Conservation (phyloP, 495 filamentous ascomycete genomes). For the Staphylotrichum longicolle region DNA sequence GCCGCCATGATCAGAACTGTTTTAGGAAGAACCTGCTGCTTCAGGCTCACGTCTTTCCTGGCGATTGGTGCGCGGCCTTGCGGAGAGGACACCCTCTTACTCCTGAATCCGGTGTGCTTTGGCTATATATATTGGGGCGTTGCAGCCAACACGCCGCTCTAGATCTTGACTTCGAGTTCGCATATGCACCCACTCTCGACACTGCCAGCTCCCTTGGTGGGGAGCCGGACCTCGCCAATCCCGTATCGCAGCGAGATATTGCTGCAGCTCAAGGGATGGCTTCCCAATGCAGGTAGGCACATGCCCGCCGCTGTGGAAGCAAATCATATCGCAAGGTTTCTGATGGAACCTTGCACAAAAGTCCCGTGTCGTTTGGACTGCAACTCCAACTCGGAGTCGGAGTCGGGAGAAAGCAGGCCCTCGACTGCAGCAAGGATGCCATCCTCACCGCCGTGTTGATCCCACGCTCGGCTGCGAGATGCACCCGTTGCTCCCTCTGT, state of each 20-base stretch:
- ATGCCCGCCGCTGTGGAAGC: slow-evolving; percentile 19
- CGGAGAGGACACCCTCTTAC: too few species aligned
- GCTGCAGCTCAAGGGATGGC: not conserved
- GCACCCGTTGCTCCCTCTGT: not conserved
- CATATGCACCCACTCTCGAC: too few species aligned
- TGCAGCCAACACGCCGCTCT: too few species aligned
- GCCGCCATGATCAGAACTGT: too few species aligned
- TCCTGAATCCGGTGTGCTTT: too few species aligned
- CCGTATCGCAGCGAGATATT: slow-evolving; percentile 2
- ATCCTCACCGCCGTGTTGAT: slow-evolving; percentile 19
- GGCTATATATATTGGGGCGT: too few species aligned
- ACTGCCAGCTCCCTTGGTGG: too few species aligned
- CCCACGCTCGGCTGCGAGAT: slow-evolving; percentile 9
- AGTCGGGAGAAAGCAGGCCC: not conserved
- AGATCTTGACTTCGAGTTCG: too few species aligned
- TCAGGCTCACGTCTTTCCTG: too few species aligned
- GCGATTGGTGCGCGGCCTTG: not conserved
- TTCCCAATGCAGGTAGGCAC: slow-evolving; percentile 5
- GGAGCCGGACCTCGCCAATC: not conserved
- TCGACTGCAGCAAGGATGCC: not conserved
- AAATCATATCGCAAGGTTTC: slow-evolving; percentile 1
- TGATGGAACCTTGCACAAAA: not conserved
- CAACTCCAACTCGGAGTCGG: slow-evolving; percentile 10
- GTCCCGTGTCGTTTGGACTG: not conserved
- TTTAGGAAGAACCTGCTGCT: too few species aligned